Percentiles rank a stretch among this genome's conserved stretches.
phyloP scores from a whole-genome alignment of 2,329 filamentous ascomycete species.

The Alternaria postmessia region DNA sequence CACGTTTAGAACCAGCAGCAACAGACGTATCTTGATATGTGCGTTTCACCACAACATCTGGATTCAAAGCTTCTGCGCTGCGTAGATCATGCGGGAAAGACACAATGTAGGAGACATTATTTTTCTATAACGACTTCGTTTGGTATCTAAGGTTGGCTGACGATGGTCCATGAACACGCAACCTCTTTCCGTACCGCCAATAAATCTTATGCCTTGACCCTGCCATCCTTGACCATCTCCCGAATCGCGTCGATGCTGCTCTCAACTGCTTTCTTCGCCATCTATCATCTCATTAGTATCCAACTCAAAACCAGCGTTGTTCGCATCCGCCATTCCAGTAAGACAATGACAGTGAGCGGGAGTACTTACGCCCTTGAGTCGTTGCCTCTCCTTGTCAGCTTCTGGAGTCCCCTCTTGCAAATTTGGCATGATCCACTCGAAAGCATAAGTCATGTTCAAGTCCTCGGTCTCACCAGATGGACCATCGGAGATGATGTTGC shows the following conservation, averaged over 20 bases:
- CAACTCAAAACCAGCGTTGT: not conserved
- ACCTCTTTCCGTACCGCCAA: not conserved
- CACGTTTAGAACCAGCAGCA: not conserved
- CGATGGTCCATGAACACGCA: not conserved
- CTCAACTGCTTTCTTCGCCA: slow-evolving; percentile 55
- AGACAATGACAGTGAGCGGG: not conserved
- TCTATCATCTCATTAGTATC: slow-evolving; percentile 27
- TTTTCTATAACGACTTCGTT: not conserved
- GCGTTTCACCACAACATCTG: not conserved
- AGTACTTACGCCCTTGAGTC: slow-evolving; percentile 33
- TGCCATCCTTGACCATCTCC: slow-evolving; percentile 52
- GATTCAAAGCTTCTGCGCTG: not conserved
- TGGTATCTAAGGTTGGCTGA: not conserved
- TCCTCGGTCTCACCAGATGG: slow-evolving; percentile 43
- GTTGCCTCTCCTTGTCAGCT: slow-evolving; percentile 37
- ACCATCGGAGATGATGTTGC: slow-evolving; percentile 56
- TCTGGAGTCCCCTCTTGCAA: slow-evolving; percentile 49
- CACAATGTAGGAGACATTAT: not conserved
- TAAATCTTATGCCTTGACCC: slow-evolving; percentile 31
- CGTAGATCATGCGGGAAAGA: not conserved
- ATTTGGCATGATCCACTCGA: slow-evolving; percentile 52
- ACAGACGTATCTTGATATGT: no score
- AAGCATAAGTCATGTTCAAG: slow-evolving; percentile 57
- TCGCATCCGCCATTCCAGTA: not conserved
- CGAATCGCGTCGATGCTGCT: slow-evolving; percentile 54